Percentiles rank a stretch among this genome's conserved stretches.
These are phyloP conservation scores for Tephrocybe sp. DNA, from an alignment of 768 basidiomycete species.

Conservation along the genomic window DNA sequence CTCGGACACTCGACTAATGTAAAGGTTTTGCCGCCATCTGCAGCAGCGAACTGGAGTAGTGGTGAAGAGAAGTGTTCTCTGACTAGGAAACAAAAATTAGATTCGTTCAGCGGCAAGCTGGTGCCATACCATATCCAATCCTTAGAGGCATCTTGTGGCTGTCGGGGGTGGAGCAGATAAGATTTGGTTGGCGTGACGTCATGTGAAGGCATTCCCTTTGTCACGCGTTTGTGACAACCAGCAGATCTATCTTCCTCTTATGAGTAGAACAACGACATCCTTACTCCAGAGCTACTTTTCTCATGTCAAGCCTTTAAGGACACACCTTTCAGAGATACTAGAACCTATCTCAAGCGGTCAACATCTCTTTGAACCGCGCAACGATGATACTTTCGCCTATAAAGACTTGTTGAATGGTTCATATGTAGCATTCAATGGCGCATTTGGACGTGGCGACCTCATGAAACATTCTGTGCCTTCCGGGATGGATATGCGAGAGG, in stretches of 20 bases:
- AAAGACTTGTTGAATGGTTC: constrained; percentile 39
- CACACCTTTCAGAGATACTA: constrained; percentile 39
- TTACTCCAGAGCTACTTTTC: constrained; percentile 45
- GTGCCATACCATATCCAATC: constrained; percentile 43
- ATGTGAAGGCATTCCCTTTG: not conserved
- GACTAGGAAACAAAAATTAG: constrained; percentile 35
- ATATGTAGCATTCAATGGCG: constrained; percentile 37
- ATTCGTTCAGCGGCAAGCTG: not conserved
- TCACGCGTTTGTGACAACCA: constrained; percentile 13
- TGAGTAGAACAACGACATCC: constrained; percentile 15
- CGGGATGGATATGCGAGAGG: constrained; percentile 53
- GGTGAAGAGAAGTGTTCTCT: constrained; percentile 92
- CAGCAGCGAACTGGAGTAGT: constrained; percentile 77
- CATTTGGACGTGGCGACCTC: constrained; percentile 1
- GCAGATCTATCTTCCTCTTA: not conserved
- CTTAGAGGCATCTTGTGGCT: constrained; percentile 31
- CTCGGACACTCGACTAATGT: constrained; percentile 88
- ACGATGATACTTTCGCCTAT: constrained; percentile 27
- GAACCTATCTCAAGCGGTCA: constrained; percentile 2
- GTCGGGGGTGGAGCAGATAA: constrained; percentile 11
- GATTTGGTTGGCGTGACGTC: not conserved
- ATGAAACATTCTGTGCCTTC: constrained; percentile 27
- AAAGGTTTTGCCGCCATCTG: constrained; percentile 70
- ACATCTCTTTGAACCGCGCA: constrained; percentile 12
- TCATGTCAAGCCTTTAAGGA: constrained; percentile 33